These are phyloP conservation scores for Zygnema cylindricum DNA, from an alignment of 139 green algal species.

Conservation along the genomic window DNA sequence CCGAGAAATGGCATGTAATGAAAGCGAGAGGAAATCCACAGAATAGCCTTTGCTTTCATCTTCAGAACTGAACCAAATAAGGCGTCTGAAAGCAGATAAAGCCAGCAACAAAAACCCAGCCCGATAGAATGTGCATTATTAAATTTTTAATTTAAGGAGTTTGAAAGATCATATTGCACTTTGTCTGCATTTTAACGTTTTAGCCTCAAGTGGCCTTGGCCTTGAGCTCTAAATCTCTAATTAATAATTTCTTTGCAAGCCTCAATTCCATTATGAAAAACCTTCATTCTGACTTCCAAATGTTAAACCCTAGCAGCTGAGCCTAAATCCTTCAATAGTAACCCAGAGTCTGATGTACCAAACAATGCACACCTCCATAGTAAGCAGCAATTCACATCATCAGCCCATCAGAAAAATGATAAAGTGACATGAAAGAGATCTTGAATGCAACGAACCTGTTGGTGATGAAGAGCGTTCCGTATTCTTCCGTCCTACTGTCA, in stretches of 20 bases:
- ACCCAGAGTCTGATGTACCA: background rate
- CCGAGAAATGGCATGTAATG: slow-evolving; percentile 28
- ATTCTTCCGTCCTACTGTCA: background rate
- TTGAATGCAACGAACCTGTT: background rate
- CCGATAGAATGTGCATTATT: background rate
- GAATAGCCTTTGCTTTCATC: background rate
- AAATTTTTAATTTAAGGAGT: background rate
- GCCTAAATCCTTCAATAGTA: slow-evolving; percentile 11
- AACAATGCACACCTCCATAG: background rate
- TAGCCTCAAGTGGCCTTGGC: background rate
- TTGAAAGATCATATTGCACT: background rate
- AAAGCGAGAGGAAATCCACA: slow-evolving; percentile 15
- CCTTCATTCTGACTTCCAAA: background rate
- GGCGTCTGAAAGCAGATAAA: slow-evolving; percentile 5
- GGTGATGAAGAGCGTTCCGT: slow-evolving; percentile 8
- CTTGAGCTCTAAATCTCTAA: too few species aligned
- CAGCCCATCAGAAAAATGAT: background rate
- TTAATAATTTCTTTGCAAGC: too few species aligned
- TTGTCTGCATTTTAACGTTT: background rate
- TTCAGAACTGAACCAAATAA: slow-evolving; percentile 11
- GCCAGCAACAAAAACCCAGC: background rate
- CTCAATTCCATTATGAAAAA: background rate
- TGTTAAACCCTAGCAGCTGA: background rate
- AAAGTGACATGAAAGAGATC: background rate
- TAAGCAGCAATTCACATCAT: background rate